Evolutionary conservation across 1,284 basidiomycete species (phyloP), one percentile per base, ranked within the genome.

Genomic region (Microbotryum violaceum): DNA sequence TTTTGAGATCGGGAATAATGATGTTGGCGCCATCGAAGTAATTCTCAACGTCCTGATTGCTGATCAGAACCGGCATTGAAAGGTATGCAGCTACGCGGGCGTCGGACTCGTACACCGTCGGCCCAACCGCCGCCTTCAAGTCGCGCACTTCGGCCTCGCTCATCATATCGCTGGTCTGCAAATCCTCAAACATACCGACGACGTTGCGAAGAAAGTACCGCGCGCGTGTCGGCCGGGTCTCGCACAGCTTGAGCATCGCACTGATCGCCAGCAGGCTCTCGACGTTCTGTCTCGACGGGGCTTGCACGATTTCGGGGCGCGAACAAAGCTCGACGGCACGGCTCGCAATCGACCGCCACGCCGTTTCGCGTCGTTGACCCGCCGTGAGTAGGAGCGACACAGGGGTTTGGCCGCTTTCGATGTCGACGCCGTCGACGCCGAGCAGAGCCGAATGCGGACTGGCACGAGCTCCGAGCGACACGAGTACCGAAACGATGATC

Each of bases 161-260:
- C 14, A 66, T 10, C 21, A 25, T 60, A 5, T 54, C 29, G 27
- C 27, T 53, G 7, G 59, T 31, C 47, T 64, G 60, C 51, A 69
- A 56, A 46, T 69, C 67, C 48, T 61, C 56, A 49, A 60, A 69
- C 49, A 67, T 33, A 16, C 65, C 67, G 27, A 63, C 49, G 14
- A 61, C 67, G 16, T 60, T 64, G 21, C 67, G 65, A 7, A 67
- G 56, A 61, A 69, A 69, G 60, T 63, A 69, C 6, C 67, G 56
- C 3, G 67, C 58, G 33, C 56, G 58, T 31, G 44, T 56, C 5
- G 67, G 67, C 29, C 58, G 56, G 16, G 61, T 63, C 37, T 69
- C 63, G 21, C 61, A 53, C n/a, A 69, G 58, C 56, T 65, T 64
- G 29, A 69, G 59, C 63, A 63, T 63, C 52, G 67, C 60, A 18